Evolutionary conservation across 1,284 basidiomycete genomes (phyloP), one percentile per base, ranked within the genome.

Genomic region (Phylloboletellus chloephorus): DNA sequence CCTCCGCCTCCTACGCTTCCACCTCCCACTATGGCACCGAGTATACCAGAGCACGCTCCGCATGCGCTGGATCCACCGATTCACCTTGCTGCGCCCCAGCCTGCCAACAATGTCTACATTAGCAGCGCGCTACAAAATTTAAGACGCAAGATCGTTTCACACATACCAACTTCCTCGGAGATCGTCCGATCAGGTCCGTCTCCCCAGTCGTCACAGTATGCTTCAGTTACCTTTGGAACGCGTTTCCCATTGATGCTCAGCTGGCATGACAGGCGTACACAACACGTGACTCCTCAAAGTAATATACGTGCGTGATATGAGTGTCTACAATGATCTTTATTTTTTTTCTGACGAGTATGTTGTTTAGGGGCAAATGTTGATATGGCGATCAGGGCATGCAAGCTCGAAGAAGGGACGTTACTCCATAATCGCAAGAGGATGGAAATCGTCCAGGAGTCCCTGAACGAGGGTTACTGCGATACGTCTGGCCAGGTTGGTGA

Each of bases 381-480:
- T 30, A 77, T 81, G 65, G 90, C 90, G 2, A 77, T 94, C 48
- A 78, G 71, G 41, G 87, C 85, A 1, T 91, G 85, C 60, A 73
- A 77, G 36, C 76, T 79, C 5, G 88, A 91, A 60, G 76, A 71
- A 24, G 72, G 72, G 3, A 73, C 76, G 34, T 58, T 88, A 19
- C 54, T 85, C 7, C 71, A 72, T 39, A 86, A 83, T 52, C 67
- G 78, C 41, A 71, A 81, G 53, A 69, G 76, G 23, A 85, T 89
- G 74, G 74, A 76, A 48, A 71, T 75, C 36, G 79, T 93, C 13
- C 82, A 79, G 49, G 90, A 94, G 58, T 76, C 78, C 2, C 52
- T 82, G 22, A 74, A 89, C 50, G 82, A 87, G 47, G 79, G 84
- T 3, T 93, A 92, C 57, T 93, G 90, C 50, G 90, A 93, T 62